Conservation (phyloP, 1,139 yeast species). For the Yamadazyma mexicana region DNA sequence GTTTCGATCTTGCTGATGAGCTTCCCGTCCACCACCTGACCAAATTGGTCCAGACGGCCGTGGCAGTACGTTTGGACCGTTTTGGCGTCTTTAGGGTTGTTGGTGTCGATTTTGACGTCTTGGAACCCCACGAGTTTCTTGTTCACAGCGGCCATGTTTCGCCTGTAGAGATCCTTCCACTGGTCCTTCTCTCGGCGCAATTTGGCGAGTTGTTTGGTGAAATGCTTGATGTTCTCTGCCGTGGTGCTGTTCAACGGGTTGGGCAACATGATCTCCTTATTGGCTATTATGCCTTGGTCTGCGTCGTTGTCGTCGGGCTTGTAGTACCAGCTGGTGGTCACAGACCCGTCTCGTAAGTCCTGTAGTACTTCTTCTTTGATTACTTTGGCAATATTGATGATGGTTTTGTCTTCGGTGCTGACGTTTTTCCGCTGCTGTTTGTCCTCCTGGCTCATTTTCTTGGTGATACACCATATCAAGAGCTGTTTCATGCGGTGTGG, state of each 20-base stretch:
- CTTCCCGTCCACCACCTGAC: slow-evolving; percentile 8
- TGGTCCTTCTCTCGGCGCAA: slow-evolving; percentile 47
- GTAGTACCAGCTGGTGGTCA: slow-evolving; percentile 70
- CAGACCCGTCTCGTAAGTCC: slow-evolving; percentile 58
- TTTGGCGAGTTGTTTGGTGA: slow-evolving; percentile 42
- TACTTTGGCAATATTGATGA: slow-evolving; percentile 56
- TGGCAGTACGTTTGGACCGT: slow-evolving; percentile 11
- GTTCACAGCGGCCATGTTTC: slow-evolving; percentile 21
- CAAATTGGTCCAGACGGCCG: slow-evolving; percentile 1
- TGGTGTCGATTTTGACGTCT: slow-evolving; percentile 5
- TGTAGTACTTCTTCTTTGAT: slow-evolving; percentile 64
- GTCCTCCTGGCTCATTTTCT: slow-evolving; percentile 43
- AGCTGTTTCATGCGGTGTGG: slow-evolving; percentile 74
- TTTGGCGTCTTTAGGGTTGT: slow-evolving; percentile 1
- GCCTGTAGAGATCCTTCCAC: slow-evolving; percentile 43
- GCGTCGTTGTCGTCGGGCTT: slow-evolving; percentile 26
- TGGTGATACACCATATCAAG: slow-evolving; percentile 66
- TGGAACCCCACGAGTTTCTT: slow-evolving; percentile 14
- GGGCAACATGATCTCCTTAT: slow-evolving; percentile 39
- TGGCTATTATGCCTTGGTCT: slow-evolving; percentile 17
- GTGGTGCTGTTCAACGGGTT: slow-evolving; percentile 61
- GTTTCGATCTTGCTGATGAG: slow-evolving; percentile 8
- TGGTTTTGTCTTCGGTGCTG: slow-evolving; percentile 36
- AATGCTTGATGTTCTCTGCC: slow-evolving; percentile 42
- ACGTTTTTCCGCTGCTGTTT: slow-evolving; percentile 24